These are phyloP conservation scores for Globisporangium cystogenes DNA, from an alignment of 352 stramenopile genomes.

Conservation along the genomic window DNA sequence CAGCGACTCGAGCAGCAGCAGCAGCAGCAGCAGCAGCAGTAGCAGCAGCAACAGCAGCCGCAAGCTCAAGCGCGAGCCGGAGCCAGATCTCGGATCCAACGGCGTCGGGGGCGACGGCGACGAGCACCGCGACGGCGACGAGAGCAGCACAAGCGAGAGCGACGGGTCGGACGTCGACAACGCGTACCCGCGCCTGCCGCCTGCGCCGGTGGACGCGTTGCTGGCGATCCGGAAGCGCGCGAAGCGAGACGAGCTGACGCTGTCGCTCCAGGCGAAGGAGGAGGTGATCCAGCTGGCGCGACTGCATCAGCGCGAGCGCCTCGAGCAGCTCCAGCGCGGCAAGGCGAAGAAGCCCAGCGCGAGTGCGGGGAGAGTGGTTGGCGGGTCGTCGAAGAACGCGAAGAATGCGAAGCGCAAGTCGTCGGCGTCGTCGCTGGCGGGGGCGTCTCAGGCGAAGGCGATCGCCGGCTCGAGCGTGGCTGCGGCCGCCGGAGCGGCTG, in stretches of 20 bases:
- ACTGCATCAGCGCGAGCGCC: slow-evolving; percentile 30
- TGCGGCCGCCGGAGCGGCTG: slow-evolving; percentile 2
- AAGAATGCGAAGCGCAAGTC: slow-evolving; percentile 32
- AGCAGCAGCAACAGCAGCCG: not conserved
- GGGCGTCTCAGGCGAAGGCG: too few relatives aligned
- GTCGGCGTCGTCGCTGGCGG: not conserved
- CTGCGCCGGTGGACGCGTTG: slow-evolving; percentile 50
- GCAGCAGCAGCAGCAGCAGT: slow-evolving; percentile 6
- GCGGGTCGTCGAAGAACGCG: slow-evolving; percentile 15
- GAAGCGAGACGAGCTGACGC: slow-evolving; percentile 48
- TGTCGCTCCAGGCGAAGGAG: slow-evolving; percentile 32
- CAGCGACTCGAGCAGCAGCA: slow-evolving; percentile 26
- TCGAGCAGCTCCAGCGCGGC: slow-evolving; percentile 21
- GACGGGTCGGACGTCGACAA: slow-evolving; percentile 58
- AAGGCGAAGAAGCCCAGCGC: slow-evolving; percentile 30
- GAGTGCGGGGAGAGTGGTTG: slow-evolving; percentile 3
- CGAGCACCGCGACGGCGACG: slow-evolving; percentile 16
- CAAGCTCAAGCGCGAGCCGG: not conserved
- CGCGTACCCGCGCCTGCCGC: slow-evolving; percentile 50
- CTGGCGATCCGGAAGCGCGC: slow-evolving; percentile 44
- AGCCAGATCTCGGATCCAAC: not conserved
- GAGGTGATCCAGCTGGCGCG: slow-evolving; percentile 29
- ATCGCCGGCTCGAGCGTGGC: not conserved
- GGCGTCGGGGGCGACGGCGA: not conserved
- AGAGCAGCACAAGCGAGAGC: slow-evolving; percentile 41